These are phyloP conservation scores for Tolypocladium sp. DNA, from an alignment of 2,329 filamentous ascomycete species.

Conservation along the genomic window DNA sequence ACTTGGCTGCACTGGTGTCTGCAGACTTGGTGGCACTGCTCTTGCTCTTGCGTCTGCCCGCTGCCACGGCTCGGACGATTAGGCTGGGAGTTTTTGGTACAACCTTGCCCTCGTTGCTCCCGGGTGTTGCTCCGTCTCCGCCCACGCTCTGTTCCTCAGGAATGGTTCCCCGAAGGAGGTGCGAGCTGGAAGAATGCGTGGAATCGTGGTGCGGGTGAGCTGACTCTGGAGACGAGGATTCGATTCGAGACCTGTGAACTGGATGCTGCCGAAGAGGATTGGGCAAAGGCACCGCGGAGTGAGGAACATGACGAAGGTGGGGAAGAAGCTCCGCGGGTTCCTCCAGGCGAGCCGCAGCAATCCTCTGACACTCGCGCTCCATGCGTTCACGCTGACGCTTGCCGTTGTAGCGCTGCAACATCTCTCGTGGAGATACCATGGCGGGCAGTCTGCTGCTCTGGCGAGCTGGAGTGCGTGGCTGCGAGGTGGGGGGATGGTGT, in stretches of 20 bases:
- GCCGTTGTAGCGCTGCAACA: not conserved
- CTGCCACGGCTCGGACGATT: not conserved
- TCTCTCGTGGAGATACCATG: not conserved
- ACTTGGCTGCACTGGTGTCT: not conserved
- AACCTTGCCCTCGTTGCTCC: not conserved
- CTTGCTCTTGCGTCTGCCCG: not conserved
- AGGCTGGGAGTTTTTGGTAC: not conserved
- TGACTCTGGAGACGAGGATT: not conserved
- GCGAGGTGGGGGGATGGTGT: not conserved
- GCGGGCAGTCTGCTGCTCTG: not conserved
- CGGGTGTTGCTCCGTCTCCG: not conserved
- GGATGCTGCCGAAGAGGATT: not conserved
- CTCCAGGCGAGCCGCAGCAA: not conserved
- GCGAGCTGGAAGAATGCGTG: not conserved
- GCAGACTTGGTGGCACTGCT: not conserved
- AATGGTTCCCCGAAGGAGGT: not conserved
- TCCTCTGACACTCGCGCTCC: not conserved
- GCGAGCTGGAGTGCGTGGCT: not conserved
- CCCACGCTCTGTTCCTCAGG: too few relatives aligned
- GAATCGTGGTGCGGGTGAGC: fast-evolving
- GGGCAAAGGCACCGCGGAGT: not conserved
- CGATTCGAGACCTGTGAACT: not conserved
- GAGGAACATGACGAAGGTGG: not conserved
- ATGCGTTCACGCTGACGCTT: not conserved
- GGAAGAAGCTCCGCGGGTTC: too few relatives aligned